Conservation (phyloP, 495 filamentous ascomycete species). For the Cetradonia linearis region DNA sequence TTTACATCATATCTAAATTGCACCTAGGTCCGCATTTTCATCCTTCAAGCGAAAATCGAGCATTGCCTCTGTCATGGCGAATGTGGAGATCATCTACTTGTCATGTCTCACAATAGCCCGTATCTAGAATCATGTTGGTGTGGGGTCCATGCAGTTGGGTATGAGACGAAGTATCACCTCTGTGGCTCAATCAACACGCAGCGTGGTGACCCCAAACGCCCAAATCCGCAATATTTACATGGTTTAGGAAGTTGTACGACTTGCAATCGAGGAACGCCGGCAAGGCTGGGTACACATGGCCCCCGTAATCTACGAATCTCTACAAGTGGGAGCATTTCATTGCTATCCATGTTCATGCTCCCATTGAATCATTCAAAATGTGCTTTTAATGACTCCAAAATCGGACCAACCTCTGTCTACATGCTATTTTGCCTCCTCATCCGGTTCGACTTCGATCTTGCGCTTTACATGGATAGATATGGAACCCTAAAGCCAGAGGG, state of each 20-base stretch:
- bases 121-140: not conserved
- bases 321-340: not conserved
- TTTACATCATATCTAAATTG: not conserved
- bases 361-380: no score
- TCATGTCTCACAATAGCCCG: not conserved
- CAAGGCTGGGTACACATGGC: not conserved
- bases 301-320: not conserved
- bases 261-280: not conserved
- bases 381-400: not conserved
- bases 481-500: not conserved
- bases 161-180: not conserved
- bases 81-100: not conserved
- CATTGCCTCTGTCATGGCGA: not conserved
- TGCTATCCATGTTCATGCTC: no score
- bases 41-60: not conserved
- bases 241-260: not conserved
- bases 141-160: not conserved
- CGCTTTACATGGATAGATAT: not conserved
- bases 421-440: not conserved
- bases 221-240: not conserved
- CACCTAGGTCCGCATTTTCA: not conserved
- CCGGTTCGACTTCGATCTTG: not conserved
- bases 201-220: not conserved
- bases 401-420: not conserved
- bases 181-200: not conserved